A percentile compares a stretch with the other conserved stretches of the same genome.
phyloP scores from a whole-genome alignment of 1,284 basidiomycete genomes.

The Puccinia triticina region DNA sequence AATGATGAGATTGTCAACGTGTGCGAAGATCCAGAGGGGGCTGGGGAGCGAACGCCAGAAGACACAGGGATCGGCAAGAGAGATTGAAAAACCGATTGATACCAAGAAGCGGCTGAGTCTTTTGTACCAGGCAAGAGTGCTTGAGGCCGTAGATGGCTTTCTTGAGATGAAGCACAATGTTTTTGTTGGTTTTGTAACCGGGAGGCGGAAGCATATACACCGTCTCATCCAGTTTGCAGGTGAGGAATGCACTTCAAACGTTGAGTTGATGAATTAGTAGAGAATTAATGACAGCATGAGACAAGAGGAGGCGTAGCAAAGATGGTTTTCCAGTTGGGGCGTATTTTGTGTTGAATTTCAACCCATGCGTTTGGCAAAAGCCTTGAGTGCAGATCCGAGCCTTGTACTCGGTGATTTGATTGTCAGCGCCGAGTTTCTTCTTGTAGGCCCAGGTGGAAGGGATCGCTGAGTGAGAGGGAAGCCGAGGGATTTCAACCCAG shows the following conservation, averaged over 20 bases:
- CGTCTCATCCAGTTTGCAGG: not conserved
- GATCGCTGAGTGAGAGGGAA: not conserved
- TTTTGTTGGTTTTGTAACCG: not conserved
- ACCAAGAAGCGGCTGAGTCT: not conserved
- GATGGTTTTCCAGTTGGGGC: constrained; percentile 7
- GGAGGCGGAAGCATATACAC: constrained; percentile 1
- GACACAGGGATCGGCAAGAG: not conserved
- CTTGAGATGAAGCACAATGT: not conserved
- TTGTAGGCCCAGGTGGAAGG: not conserved
- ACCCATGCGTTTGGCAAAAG: constrained; percentile 3
- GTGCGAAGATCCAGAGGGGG: not conserved
- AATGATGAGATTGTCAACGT: not conserved
- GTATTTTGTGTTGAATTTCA: not conserved
- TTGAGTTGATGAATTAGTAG: constrained; percentile 7
- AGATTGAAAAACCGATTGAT: not conserved
- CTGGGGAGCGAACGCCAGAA: not conserved
- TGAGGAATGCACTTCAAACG: constrained; percentile 13
- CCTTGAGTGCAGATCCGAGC: constrained; percentile 19
- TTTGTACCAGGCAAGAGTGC: constrained; percentile 5
- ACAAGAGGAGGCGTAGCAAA: not conserved
- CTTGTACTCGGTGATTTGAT: too few species aligned
- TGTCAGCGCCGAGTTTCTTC: too few species aligned
- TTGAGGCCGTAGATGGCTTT: constrained; percentile 1
- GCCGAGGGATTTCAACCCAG: not conserved
- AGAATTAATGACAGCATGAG: not conserved